Evolutionary conservation across 208 protist genomes (phyloP).

Genomic region (Leishmania mexicana): DNA sequence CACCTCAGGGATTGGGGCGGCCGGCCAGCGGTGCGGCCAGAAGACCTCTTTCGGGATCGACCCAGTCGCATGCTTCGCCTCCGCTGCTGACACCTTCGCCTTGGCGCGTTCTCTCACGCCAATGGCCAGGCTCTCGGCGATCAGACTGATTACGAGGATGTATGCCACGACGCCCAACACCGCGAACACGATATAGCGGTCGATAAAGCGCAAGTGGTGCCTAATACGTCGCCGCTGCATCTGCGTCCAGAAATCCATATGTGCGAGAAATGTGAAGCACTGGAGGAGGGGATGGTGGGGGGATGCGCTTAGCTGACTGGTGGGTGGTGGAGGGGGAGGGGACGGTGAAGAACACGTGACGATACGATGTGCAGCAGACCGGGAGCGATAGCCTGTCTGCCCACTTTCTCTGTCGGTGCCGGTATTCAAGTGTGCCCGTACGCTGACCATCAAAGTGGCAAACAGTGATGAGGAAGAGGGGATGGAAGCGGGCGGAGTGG

Average conservation of each 20-base stretch:
- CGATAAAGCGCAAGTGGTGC: constrained; percentile 22
- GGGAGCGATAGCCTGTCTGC: neutral
- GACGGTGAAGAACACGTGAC: neutral
- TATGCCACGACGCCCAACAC: constrained; percentile 28
- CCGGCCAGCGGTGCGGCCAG: constrained; percentile 29
- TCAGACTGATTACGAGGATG: constrained; percentile 28
- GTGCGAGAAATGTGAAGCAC: constrained; percentile 3
- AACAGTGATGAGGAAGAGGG: neutral
- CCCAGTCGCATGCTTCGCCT: no score
- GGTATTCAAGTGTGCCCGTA: neutral
- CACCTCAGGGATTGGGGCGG: constrained; percentile 18
- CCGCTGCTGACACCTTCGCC: neutral
- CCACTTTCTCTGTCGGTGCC: neutral
- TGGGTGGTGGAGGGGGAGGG: neutral
- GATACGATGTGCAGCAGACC: neutral
- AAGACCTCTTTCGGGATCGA: constrained; percentile 1
- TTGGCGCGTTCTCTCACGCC: constrained; percentile 11
- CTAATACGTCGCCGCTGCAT: constrained; percentile 10
- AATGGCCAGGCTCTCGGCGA: constrained; percentile 20
- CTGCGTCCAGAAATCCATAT: constrained; percentile 3
- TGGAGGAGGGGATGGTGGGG: constrained; percentile 8
- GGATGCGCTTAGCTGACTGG: neutral
- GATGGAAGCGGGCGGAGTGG: neutral
- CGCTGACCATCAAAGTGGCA: neutral
- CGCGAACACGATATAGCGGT: constrained; percentile 37